Conservation (phyloP, 1,284 basidiomycete species). For the Trichosporon sp. region DNA sequence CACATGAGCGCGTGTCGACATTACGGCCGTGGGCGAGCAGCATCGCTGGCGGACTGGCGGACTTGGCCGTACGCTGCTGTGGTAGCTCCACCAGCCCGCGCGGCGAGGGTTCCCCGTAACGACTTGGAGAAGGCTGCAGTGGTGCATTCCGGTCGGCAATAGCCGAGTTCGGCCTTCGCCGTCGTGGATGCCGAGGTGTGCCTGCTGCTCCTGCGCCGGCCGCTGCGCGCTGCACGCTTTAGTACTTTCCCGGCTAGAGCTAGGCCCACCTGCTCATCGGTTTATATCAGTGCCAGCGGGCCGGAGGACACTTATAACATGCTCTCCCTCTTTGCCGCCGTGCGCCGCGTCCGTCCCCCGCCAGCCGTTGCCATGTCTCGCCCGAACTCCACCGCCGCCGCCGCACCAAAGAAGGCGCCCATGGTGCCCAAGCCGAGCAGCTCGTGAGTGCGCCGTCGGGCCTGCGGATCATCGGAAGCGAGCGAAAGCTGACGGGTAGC, state of each 20-base stretch:
- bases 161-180: slow-evolving; percentile 5
- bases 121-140: not conserved
- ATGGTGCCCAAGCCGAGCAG: not conserved
- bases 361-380: not conserved
- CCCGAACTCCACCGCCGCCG: not conserved
- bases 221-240: no score
- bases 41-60: no score
- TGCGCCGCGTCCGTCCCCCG: not conserved
- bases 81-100: not conserved
- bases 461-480: no score
- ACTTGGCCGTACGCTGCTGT: not conserved
- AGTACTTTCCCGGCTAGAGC: not conserved
- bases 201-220: not conserved
- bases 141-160: not conserved
- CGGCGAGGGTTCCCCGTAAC: not conserved
- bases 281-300: not conserved
- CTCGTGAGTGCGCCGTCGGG: not conserved
- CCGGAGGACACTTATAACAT: not conserved
- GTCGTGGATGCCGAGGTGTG: not conserved
- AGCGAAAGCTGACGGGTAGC: slow-evolving; percentile 8
- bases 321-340: not conserved
- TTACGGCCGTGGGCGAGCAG: not conserved
- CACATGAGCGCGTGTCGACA: not conserved
- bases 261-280: not conserved
- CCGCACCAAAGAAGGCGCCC: not conserved